Conservation (phyloP, 2,329 filamentous ascomycete genomes). For the Endoconidiophora polonica region DNA sequence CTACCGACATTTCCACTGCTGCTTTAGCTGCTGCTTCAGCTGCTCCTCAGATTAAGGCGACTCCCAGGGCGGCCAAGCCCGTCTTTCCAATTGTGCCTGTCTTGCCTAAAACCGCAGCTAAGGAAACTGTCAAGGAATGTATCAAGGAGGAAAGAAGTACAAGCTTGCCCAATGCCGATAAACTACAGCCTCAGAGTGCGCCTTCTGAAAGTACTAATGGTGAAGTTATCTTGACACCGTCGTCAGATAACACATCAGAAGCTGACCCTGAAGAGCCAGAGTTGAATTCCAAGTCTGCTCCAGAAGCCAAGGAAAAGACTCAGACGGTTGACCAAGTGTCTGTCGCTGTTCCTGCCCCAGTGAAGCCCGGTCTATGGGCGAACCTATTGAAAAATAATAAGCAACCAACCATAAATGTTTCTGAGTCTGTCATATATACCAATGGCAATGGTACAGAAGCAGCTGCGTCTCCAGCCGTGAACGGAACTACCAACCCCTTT, state of each 20-base stretch:
- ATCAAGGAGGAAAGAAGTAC: slow-evolving; percentile 13
- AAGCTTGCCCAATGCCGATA: background rate
- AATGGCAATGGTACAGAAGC: slow-evolving; percentile 13
- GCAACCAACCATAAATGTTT: slow-evolving; percentile 12
- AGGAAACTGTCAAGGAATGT: slow-evolving; percentile 15
- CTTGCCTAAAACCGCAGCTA: slow-evolving; percentile 27
- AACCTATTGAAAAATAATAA: slow-evolving; percentile 11
- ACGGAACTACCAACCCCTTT: slow-evolving; percentile 20
- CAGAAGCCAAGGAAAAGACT: slow-evolving; percentile 16
- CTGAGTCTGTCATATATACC: slow-evolving; percentile 18
- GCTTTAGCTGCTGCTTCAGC: background rate
- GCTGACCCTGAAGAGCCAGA: slow-evolving; percentile 16
- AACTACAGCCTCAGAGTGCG: background rate
- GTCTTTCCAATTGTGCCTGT: slow-evolving; percentile 31
- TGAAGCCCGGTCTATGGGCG: slow-evolving; percentile 14
- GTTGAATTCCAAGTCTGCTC: background rate
- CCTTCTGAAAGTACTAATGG: slow-evolving; percentile 5
- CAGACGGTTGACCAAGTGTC: slow-evolving; percentile 13
- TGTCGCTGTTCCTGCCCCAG: slow-evolving; percentile 13
- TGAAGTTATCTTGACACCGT: slow-evolving; percentile 7
- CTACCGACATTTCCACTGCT: background rate
- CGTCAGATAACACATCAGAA: slow-evolving; percentile 5
- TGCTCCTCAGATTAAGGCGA: background rate
- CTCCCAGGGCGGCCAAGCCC: slow-evolving; percentile 19
- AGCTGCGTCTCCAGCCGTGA: slow-evolving; percentile 14